Conservation (phyloP, 176 grass and related monocot genomes). For the Ensete glaucum region DNA sequence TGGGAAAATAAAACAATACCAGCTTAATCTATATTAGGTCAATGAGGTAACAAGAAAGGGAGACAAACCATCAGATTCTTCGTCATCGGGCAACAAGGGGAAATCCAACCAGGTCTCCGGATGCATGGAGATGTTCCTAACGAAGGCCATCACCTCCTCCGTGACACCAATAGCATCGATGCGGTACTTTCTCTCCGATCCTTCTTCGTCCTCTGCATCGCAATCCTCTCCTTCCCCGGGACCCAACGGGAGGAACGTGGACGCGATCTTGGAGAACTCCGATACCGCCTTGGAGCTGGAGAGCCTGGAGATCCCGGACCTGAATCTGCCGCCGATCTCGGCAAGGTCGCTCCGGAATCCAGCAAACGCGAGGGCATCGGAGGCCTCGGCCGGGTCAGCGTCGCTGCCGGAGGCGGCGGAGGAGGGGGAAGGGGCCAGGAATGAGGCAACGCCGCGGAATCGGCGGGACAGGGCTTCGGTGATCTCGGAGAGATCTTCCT, state of each 20-base stretch:
- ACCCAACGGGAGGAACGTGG: conserved; percentile 43
- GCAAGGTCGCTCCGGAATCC: conserved; percentile 46
- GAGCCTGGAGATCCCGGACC: conserved; percentile 65
- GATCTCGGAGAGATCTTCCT: conserved; percentile 84
- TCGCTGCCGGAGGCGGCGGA: background rate
- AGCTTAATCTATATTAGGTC: too few relatives aligned
- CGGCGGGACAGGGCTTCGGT: conserved; percentile 27
- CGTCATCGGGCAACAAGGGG: conserved; percentile 55
- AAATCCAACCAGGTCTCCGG: conserved; percentile 89
- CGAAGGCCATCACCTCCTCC: conserved; percentile 68
- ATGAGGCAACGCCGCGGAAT: conserved; percentile 32
- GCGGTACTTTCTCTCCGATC: background rate
- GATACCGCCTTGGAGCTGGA: conserved; percentile 62
- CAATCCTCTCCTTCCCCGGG: conserved; percentile 35
- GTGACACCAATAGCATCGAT: conserved; percentile 33
- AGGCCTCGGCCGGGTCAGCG: background rate
- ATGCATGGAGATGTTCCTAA: conserved; percentile 65
- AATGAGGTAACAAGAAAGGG: background rate
- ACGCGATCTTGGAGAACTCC: conserved; percentile 73
- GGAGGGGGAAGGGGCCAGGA: conserved; percentile 37
- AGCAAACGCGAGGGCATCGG: conserved; percentile 2
- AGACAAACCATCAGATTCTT: conserved; percentile 44
- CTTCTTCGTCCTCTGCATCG: conserved; percentile 10
- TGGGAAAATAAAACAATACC: too few relatives aligned
- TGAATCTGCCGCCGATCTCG: conserved; percentile 62